These are phyloP conservation scores for Xerocomus potaroensis DNA, from an alignment of 768 basidiomycete genomes.

Conservation along the genomic window DNA sequence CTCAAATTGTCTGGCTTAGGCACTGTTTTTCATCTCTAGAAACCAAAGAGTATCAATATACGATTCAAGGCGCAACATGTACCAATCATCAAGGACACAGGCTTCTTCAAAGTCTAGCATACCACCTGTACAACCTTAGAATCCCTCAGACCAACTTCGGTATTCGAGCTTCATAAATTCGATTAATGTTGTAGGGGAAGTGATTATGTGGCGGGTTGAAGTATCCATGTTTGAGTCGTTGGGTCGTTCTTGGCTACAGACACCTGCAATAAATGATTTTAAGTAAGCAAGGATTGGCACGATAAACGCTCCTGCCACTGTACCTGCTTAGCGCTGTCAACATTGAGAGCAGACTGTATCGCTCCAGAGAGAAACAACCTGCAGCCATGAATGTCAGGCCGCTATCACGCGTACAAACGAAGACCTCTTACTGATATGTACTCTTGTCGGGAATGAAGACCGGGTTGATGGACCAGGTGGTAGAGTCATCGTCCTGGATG, in stretches of 20 bases:
- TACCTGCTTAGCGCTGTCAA: neutral
- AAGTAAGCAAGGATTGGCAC: neutral
- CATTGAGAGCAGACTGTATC: neutral
- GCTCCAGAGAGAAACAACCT: neutral
- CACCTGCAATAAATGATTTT: neutral
- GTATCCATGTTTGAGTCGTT: neutral
- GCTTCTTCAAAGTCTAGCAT: too few relatives aligned
- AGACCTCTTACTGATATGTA: neutral
- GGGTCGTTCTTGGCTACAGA: neutral
- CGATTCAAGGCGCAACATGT: too few relatives aligned
- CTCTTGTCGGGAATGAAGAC: neutral
- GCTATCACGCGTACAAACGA: neutral
- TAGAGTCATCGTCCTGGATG: neutral
- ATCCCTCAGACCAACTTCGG: neutral
- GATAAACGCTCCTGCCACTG: neutral
- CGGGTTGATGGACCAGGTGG: neutral
- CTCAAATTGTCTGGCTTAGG: too few relatives aligned
- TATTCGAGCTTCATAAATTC: too few relatives aligned
- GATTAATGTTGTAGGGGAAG: too few relatives aligned
- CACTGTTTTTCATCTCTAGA: too few relatives aligned
- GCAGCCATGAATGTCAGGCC: neutral
- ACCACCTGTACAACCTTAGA: too few relatives aligned
- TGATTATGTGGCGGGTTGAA: too few relatives aligned
- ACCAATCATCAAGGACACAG: too few relatives aligned
- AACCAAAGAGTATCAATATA: too few relatives aligned